Evolutionary conservation across 192 early-diverging fungal genomes (phyloP).

Genomic region (Glomus cerebriforme): DNA sequence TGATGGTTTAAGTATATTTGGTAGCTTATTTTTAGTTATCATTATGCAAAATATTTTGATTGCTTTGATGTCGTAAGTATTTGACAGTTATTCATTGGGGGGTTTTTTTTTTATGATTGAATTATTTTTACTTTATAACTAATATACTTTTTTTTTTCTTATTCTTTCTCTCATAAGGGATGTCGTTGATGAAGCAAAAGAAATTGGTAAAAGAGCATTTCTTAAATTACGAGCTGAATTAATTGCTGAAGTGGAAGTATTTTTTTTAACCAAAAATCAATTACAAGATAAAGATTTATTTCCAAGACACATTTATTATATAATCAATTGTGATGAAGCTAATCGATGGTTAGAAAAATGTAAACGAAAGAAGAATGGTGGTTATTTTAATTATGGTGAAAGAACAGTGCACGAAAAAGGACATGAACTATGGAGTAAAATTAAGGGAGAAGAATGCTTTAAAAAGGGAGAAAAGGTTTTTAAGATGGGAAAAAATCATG

Average conservation of each 20-base stretch:
- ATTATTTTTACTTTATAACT: not conserved
- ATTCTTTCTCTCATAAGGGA: not conserved
- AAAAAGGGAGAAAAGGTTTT: too few relatives aligned
- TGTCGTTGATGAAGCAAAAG: constrained; percentile 10
- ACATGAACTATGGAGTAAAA: too few relatives aligned
- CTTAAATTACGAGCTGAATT: not conserved
- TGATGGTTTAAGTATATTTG: not conserved
- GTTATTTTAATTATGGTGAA: too few relatives aligned
- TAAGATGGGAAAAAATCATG: too few relatives aligned
- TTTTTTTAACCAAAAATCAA: not conserved
- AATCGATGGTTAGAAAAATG: too few relatives aligned
- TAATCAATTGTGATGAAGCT: too few relatives aligned
- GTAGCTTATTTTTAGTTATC: constrained; percentile 4
- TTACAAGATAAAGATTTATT: too few relatives aligned
- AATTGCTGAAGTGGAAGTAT: constrained; percentile 1
- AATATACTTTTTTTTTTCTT: not conserved
- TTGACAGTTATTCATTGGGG: not conserved
- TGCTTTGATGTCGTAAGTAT: constrained; percentile 21
- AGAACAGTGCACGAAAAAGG: too few relatives aligned
- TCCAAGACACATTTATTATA: too few relatives aligned
- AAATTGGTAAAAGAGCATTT: not conserved
- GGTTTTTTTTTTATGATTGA: not conserved
- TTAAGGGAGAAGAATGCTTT: too few relatives aligned
- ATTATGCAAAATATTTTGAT: constrained; percentile 31
- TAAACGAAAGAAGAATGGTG: too few relatives aligned